Evolutionary conservation across 2,329 filamentous ascomycete species (phyloP).

Genomic region (Penicillium psychrosexuale): DNA sequence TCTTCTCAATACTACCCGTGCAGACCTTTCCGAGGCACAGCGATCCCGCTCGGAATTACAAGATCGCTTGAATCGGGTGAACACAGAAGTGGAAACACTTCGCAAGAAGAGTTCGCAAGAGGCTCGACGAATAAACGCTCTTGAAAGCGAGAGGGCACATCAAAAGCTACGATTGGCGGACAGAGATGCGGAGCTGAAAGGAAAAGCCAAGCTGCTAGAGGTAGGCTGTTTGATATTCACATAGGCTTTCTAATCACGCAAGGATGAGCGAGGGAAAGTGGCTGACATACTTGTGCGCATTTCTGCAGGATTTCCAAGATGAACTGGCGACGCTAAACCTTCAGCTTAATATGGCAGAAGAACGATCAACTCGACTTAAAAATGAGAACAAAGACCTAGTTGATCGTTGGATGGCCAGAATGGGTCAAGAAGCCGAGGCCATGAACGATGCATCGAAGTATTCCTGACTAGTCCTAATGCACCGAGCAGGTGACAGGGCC

Average conservation of each 20-base stretch:
- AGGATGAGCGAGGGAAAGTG: background rate
- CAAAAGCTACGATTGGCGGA: conserved; percentile 70
- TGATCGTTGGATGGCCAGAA: conserved; percentile 85
- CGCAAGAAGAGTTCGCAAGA: conserved; percentile 61
- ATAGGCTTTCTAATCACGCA: background rate
- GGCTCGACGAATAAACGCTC: conserved; percentile 56
- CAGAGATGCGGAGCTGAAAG: conserved; percentile 77
- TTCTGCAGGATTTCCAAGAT: conserved; percentile 72
- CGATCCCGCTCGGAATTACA: conserved; percentile 69
- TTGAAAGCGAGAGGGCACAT: conserved; percentile 61
- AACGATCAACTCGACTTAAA: conserved; percentile 67
- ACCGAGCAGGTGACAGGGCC: background rate
- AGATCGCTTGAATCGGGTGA: conserved; percentile 59
- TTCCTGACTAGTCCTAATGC: conserved; percentile 30
- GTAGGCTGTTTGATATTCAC: conserved; percentile 40
- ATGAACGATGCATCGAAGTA: conserved; percentile 66
- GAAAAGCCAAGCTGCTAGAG: conserved; percentile 79
- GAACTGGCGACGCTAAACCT: conserved; percentile 85
- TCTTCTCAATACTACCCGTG: conserved; percentile 43
- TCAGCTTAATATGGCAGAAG: conserved; percentile 81
- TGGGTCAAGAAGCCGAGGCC: conserved; percentile 78
- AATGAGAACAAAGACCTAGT: conserved; percentile 86
- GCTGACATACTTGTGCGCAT: conserved; percentile 8
- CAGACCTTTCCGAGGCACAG: conserved; percentile 73
- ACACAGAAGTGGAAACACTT: conserved; percentile 63